phyloP scores from a whole-genome alignment of 768 basidiomycete species.

The Russula lepida region DNA sequence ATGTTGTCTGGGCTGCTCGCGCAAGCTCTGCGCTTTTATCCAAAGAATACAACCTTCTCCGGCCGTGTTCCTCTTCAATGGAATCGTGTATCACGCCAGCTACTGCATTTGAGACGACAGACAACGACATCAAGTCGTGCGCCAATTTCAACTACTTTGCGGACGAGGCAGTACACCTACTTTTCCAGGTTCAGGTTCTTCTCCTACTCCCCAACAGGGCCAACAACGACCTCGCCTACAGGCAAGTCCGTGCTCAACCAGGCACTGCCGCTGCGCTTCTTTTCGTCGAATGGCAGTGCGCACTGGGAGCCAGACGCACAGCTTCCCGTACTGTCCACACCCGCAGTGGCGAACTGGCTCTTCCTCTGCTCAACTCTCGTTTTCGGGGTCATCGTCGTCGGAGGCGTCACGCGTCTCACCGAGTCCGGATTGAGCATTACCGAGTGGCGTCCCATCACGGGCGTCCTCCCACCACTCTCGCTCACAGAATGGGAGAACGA shows the following conservation, averaged over 20 bases:
- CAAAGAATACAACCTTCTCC: neutral
- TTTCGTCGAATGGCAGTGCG: slow-evolving; percentile 30
- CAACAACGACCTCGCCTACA: slow-evolving; percentile 3
- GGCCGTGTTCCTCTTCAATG: neutral
- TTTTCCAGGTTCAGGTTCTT: neutral
- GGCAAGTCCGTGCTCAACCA: slow-evolving; percentile 20
- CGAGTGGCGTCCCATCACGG: slow-evolving; percentile 93
- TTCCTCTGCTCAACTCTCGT: slow-evolving; percentile 77
- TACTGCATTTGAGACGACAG: neutral
- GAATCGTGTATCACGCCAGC: neutral
- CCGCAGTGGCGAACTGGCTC: slow-evolving; percentile 77
- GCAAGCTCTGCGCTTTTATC: neutral
- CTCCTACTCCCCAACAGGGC: neutral
- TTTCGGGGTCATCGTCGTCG: slow-evolving; percentile 88
- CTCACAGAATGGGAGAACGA: slow-evolving; percentile 74
- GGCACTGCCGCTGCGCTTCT: slow-evolving; percentile 28
- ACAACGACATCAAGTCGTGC: neutral
- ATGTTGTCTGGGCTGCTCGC: neutral
- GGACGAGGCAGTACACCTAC: neutral
- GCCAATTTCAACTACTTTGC: neutral
- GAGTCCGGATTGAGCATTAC: slow-evolving; percentile 97
- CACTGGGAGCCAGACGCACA: slow-evolving; percentile 12
- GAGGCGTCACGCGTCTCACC: slow-evolving; percentile 92
- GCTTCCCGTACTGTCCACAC: slow-evolving; percentile 56
- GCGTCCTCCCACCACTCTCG: slow-evolving; percentile 75